Percentiles rank a stretch among this genome's conserved stretches.
Evolutionary conservation across 768 basidiomycete genomes (phyloP).

Genomic region (Phanerodontia chrysosporium): DNA sequence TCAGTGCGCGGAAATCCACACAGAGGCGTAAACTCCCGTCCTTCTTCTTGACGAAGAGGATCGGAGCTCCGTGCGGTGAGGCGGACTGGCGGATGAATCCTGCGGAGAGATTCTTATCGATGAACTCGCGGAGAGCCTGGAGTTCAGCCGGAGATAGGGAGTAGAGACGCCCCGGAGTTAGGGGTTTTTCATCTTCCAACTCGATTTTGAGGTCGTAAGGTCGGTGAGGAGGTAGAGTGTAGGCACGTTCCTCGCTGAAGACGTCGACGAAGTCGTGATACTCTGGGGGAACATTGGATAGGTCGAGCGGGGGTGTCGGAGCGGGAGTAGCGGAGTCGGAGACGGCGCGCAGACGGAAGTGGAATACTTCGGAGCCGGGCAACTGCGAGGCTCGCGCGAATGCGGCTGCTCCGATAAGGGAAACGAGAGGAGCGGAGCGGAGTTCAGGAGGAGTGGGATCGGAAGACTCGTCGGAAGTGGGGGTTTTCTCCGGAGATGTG

Average conservation of each 20-base stretch:
- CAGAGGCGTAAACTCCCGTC: conserved; percentile 20
- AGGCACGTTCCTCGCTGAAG: no score
- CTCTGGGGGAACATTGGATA: no score
- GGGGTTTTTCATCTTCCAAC: conserved; percentile 24
- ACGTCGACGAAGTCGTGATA: no score
- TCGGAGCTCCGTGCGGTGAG: conserved; percentile 21
- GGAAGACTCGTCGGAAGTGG: conserved; percentile 17
- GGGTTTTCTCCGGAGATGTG: background rate
- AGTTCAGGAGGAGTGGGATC: conserved; percentile 25
- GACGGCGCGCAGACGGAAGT: no score
- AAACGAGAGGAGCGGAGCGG: conserved; percentile 10
- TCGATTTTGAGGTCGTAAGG: conserved; percentile 35
- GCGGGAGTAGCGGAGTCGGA: no score
- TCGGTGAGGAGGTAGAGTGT: conserved; percentile 28
- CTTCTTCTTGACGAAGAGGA: conserved; percentile 28
- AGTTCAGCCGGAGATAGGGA: conserved; percentile 29
- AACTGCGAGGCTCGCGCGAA: no score
- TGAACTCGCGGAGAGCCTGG: conserved; percentile 29
- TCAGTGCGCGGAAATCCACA: conserved; percentile 26
- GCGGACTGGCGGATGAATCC: conserved; percentile 28
- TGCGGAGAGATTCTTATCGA: conserved; percentile 31
- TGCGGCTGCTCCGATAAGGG: no score
- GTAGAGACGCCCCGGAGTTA: conserved; percentile 31
- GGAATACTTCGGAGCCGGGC: no score
- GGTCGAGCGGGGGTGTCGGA: no score